Evolutionary conservation across 257 asterid species (phyloP).

Genomic region (Coffea canephora): DNA sequence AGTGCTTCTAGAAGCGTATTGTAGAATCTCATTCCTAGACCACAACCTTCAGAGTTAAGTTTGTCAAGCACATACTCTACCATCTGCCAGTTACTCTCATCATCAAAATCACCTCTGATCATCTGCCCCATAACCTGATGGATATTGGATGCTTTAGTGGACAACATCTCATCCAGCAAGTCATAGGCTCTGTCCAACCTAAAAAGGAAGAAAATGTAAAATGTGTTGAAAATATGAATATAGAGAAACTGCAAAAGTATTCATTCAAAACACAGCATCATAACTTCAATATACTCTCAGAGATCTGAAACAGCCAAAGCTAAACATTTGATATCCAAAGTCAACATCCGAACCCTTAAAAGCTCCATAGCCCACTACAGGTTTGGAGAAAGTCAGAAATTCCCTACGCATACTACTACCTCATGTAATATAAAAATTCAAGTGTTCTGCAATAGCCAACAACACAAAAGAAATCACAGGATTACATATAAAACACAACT

Average conservation of each 20-base stretch:
- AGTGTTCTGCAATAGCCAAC: not conserved
- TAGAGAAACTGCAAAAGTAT: not conserved
- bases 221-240: slow-evolving; percentile 11
- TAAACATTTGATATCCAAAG: no score
- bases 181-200: slow-evolving; percentile 72
- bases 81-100: slow-evolving; percentile 87
- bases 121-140: slow-evolving; percentile 86
- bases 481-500: not conserved
- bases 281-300: not conserved
- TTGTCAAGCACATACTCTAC: slow-evolving; percentile 90
- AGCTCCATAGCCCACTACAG: no score
- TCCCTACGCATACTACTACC: no score
- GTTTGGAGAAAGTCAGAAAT: no score
- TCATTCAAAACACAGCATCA: not conserved
- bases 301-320: no score
- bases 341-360: no score
- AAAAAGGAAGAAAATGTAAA: slow-evolving; percentile 30
- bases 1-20: slow-evolving; percentile 85
- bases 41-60: slow-evolving; percentile 85
- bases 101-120: slow-evolving; percentile 88
- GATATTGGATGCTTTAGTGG: slow-evolving; percentile 60
- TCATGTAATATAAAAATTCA: no score
- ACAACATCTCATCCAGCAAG: slow-evolving; percentile 72
- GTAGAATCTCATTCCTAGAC: slow-evolving; percentile 75
- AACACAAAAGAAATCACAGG: not conserved